Percentiles rank a stretch among this genome's conserved stretches.
Evolutionary conservation across 768 basidiomycete genomes (phyloP).

Genomic region (Trametes coccinea): DNA sequence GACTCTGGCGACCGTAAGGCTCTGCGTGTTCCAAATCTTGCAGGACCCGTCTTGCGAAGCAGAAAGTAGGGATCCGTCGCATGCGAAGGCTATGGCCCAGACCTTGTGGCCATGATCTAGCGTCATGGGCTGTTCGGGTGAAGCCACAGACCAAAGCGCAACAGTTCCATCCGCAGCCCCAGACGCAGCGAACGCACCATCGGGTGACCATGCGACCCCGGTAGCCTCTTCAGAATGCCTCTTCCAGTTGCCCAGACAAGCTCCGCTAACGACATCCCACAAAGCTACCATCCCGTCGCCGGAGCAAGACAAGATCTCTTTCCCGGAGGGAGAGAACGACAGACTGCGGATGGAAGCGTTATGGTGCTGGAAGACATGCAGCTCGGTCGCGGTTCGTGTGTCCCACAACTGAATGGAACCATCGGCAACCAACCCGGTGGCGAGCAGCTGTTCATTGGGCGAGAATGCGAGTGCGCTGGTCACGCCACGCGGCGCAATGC

Average conservation of each 20-base stretch:
- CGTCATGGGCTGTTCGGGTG: neutral
- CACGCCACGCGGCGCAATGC: neutral
- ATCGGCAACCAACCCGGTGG: neutral
- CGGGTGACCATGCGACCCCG: constrained; percentile 29
- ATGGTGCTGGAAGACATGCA: neutral
- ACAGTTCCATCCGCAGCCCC: neutral
- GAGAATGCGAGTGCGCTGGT: constrained; percentile 1
- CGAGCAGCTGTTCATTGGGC: constrained; percentile 3
- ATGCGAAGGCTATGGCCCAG: neutral
- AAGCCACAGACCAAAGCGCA: neutral
- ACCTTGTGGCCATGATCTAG: neutral
- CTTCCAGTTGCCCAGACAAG: neutral
- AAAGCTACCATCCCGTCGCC: neutral
- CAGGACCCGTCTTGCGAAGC: neutral
- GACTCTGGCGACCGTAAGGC: neutral
- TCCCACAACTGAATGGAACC: constrained; percentile 6
- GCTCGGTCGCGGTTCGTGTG: neutral
- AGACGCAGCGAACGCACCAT: neutral
- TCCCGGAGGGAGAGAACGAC: neutral
- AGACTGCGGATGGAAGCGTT: neutral
- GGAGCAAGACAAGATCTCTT: neutral
- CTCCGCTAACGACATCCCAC: neutral
- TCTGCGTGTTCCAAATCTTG: constrained; percentile 8
- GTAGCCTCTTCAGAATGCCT: constrained; percentile 14
- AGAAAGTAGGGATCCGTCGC: neutral